A percentile compares a stretch with the other conserved stretches of the same genome.
phyloP scores from a whole-genome alignment of 1,139 yeast species.

The Magnusiomyces starmeri region DNA sequence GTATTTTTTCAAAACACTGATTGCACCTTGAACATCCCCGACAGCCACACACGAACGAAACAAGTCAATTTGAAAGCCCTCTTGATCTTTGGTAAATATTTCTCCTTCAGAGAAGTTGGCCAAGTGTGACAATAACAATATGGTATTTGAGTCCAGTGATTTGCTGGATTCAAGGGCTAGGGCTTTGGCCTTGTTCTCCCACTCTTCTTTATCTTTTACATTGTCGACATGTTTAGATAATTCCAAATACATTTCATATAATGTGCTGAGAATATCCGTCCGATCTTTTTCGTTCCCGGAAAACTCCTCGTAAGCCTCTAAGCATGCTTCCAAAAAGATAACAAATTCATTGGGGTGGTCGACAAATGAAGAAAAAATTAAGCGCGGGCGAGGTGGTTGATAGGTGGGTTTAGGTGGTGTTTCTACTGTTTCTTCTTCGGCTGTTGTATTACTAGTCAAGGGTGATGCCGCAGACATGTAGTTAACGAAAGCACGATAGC shows the following conservation, averaged over 20 bases:
- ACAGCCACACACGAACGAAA: constrained; percentile 58
- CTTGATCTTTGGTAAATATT: constrained; percentile 29
- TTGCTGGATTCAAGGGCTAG: constrained; percentile 42
- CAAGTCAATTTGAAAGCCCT: constrained; percentile 54
- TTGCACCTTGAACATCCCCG: constrained; percentile 51
- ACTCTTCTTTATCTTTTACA: constrained; percentile 36
- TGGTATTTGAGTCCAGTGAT: constrained; percentile 49
- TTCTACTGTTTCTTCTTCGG: constrained; percentile 1
- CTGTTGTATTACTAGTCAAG: neutral
- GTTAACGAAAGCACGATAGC: constrained; percentile 63
- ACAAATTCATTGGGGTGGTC: constrained; percentile 84
- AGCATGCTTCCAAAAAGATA: constrained; percentile 87
- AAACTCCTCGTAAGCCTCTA: constrained; percentile 67
- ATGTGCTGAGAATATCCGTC: constrained; percentile 63
- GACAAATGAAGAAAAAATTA: constrained; percentile 80
- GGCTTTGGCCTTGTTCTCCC: constrained; percentile 59
- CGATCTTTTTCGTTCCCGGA: constrained; percentile 68
- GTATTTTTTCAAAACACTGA: constrained; percentile 49
- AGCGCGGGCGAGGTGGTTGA: constrained; percentile 84
- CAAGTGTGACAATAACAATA: constrained; percentile 60
- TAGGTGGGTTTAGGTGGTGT: constrained; percentile 53
- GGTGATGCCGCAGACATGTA: constrained; percentile 42
- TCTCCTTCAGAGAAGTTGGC: constrained; percentile 24
- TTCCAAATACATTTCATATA: constrained; percentile 73
- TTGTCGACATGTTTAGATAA: constrained; percentile 43